These are phyloP conservation scores for Eimeria tenella DNA, from an alignment of 169 alveolate species.

Conservation along the genomic window DNA sequence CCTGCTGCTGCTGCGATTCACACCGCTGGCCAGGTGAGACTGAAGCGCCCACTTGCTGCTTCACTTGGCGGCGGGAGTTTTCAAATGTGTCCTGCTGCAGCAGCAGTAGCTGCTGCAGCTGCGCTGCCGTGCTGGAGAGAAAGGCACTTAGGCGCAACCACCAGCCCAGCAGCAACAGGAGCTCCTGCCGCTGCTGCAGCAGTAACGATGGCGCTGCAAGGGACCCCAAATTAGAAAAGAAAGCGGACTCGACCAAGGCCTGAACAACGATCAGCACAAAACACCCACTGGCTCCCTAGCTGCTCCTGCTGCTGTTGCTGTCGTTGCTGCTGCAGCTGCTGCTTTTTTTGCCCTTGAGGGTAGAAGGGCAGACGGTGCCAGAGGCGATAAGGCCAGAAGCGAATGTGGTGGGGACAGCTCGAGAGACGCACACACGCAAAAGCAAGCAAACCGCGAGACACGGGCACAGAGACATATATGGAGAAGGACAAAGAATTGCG, in stretches of 20 bases:
- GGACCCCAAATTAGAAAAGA: conserved; percentile 34
- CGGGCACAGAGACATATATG: not conserved
- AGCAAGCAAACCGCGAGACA: not conserved
- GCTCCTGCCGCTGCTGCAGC: conserved; percentile 38
- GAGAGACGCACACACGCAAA: not conserved
- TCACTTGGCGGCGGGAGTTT: not conserved
- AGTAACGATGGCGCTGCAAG: conserved; percentile 53
- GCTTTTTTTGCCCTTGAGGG: not conserved
- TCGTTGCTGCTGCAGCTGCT: conserved; percentile 20
- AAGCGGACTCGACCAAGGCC: conserved; percentile 4
- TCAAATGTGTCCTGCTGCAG: conserved; percentile 32
- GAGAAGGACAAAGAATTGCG: not conserved
- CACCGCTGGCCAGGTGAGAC: not conserved
- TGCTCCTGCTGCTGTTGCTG: not conserved
- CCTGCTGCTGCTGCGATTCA: conserved; percentile 26
- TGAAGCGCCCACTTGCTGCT: conserved; percentile 2
- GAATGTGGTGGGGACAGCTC: not conserved
- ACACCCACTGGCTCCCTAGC: not conserved
- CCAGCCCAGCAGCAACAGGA: conserved; percentile 64
- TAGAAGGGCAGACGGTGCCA: not conserved
- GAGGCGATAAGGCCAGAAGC: not conserved
- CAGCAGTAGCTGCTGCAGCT: conserved; percentile 55
- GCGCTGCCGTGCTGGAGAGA: conserved; percentile 9
- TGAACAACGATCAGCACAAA: not conserved
- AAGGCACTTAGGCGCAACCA: conserved; percentile 60